These are phyloP conservation scores for Arabidopsis thaliana DNA, from an alignment of 345 rosid genomes.

Conservation along the genomic window TAIR10.1 NC_003076.8:6035001-6035500, in stretches of 20 bases:
- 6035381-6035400: too few relatives aligned
- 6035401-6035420: too few relatives aligned
- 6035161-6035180: constrained; percentile 51
- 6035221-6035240: constrained; percentile 11
- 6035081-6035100: constrained; percentile 70
- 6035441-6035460: not conserved
- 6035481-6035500: not conserved
- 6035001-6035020: not conserved
- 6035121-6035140: constrained; percentile 84
- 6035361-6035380: not conserved
- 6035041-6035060: constrained; percentile 20
- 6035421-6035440: not conserved
- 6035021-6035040: constrained; percentile 19
- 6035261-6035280: constrained; percentile 28
- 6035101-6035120: constrained; percentile 83
- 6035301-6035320: constrained; percentile 27
- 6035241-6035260: not conserved
- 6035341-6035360: constrained; percentile 6
- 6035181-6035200: constrained; percentile 64
- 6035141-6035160: constrained; percentile 57
- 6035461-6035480: constrained; percentile 14
- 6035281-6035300: not conserved
- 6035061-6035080: constrained; percentile 10
- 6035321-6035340: constrained; percentile 19
- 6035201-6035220: constrained; percentile 56